phyloP scores from a whole-genome alignment of 768 basidiomycete species.

The Infundibulicybe gibba region DNA sequence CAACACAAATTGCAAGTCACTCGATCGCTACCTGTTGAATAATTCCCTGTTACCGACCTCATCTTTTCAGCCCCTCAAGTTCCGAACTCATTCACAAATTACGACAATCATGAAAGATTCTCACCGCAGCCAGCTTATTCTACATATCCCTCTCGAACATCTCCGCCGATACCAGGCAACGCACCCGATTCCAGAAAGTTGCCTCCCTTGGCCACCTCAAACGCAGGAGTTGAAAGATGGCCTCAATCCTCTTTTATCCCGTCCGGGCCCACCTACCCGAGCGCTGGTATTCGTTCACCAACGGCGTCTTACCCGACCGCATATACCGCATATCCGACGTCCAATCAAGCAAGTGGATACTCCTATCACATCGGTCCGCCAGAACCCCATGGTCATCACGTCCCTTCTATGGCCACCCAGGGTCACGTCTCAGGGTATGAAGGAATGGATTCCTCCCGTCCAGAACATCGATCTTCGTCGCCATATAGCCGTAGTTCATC shows the following conservation, averaged over 20 bases:
- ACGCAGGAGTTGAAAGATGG: conserved; percentile 49
- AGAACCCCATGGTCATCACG: conserved; percentile 21
- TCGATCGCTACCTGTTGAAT: conserved; percentile 13
- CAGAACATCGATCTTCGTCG: conserved; percentile 38
- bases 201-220: conserved; percentile 50
- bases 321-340: conserved; percentile 45
- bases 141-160: conserved; percentile 43
- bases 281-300: conserved; percentile 53
- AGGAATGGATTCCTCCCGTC: conserved; percentile 22
- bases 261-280: conserved; percentile 13
- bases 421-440: conserved; percentile 25
- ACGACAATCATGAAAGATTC: conserved; percentile 60
- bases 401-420: conserved; percentile 25
- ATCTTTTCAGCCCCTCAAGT: conserved; percentile 40
- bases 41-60: conserved; percentile 29
- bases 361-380: conserved; percentile 34
- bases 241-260: conserved; percentile 31
- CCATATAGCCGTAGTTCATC: conserved; percentile 40
- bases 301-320: conserved; percentile 57
- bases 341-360: conserved; percentile 31
- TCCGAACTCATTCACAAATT: conserved; percentile 42
- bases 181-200: conserved; percentile 54
- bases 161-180: conserved; percentile 43
- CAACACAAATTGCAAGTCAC: conserved; percentile 29
- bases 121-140: conserved; percentile 41